These are phyloP conservation scores for Exophiala sideris DNA, from an alignment of 2,329 filamentous ascomycete species.

Conservation along the genomic window DNA sequence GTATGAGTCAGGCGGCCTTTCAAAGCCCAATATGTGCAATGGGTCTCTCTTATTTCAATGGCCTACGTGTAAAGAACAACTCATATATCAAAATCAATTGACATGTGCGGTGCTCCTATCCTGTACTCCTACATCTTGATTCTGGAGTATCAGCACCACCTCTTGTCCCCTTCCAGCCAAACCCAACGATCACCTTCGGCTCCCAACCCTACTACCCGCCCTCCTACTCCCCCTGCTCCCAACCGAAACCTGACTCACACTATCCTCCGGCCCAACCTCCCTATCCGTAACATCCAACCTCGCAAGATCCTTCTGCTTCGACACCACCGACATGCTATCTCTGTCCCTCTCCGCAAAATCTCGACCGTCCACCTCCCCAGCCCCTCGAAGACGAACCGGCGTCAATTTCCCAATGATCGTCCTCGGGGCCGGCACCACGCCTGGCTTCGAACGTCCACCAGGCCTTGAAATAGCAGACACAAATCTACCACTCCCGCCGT, in stretches of 20 bases:
- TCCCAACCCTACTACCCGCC: not conserved
- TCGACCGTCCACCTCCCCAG: not conserved
- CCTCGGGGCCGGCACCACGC: slow-evolving; percentile 8
- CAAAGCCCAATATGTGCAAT: too few species aligned
- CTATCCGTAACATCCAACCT: slow-evolving; percentile 19
- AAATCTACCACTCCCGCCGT: slow-evolving; percentile 8
- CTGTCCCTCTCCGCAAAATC: slow-evolving; percentile 7
- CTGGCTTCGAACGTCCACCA: not conserved
- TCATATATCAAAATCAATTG: too few species aligned
- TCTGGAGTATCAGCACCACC: too few species aligned
- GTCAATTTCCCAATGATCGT: slow-evolving; percentile 26
- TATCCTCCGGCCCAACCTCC: slow-evolving; percentile 28
- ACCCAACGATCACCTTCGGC: not conserved
- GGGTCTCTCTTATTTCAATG: too few species aligned
- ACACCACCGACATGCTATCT: slow-evolving; percentile 18
- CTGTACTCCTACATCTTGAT: too few species aligned
- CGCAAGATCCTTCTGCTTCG: slow-evolving; percentile 25
- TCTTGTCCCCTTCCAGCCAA: too few species aligned
- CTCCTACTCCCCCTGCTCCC: slow-evolving; percentile 13
- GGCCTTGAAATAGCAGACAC: slow-evolving; percentile 14
- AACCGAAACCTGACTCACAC: slow-evolving; percentile 28
- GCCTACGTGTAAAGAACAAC: too few species aligned
- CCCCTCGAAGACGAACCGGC: not conserved
- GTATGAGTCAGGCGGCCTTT: too few species aligned
- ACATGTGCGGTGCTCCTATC: too few species aligned